Conservation (phyloP, 2,329 filamentous ascomycete genomes). For the Verticillium tricorpus region DNA sequence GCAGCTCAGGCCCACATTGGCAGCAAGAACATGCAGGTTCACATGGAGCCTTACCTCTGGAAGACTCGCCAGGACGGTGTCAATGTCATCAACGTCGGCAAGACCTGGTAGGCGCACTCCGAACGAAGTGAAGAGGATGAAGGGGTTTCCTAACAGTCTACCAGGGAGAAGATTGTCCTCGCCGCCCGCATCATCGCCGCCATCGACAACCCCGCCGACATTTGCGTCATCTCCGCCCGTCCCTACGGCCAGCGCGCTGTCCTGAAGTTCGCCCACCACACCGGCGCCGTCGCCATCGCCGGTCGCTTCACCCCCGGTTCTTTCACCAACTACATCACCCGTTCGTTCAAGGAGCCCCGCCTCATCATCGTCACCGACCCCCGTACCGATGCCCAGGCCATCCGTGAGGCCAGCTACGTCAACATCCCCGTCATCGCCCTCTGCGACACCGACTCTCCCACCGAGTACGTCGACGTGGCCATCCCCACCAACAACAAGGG, state of each 20-base stretch:
- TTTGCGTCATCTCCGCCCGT: slow-evolving; percentile 98
- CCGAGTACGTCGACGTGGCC: slow-evolving; percentile 98
- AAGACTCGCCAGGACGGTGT: slow-evolving; percentile 98
- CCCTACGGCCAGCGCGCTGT: slow-evolving; percentile 99
- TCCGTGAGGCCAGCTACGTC: slow-evolving; percentile 99
- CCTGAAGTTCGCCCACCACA: slow-evolving; percentile 99
- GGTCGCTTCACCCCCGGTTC: slow-evolving; percentile 99
- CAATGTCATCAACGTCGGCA: slow-evolving; percentile 99
- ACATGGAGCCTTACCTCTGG: slow-evolving; percentile 99
- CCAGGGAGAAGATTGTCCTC: slow-evolving; percentile 98
- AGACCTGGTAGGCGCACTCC: slow-evolving; percentile 81
- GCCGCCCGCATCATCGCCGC: slow-evolving; percentile 98
- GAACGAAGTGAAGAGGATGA: slow-evolving; percentile 3
- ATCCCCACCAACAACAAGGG: slow-evolving; percentile 99
- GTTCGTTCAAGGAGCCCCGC: slow-evolving; percentile 99
- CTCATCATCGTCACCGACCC: slow-evolving; percentile 99
- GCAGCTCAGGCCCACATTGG: slow-evolving; percentile 95
- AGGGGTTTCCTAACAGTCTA: slow-evolving; percentile 15
- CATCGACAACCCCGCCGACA: slow-evolving; percentile 98
- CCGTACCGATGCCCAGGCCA: slow-evolving; percentile 98
- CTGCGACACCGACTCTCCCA: slow-evolving; percentile 98
- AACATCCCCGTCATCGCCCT: slow-evolving; percentile 99
- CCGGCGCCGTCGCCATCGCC: slow-evolving; percentile 94
- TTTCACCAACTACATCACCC: slow-evolving; percentile 99
- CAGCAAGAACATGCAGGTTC: slow-evolving; percentile 98